Evolutionary conservation across 768 basidiomycete species (phyloP).

Genomic region (Boletus subcaerulescens): DNA sequence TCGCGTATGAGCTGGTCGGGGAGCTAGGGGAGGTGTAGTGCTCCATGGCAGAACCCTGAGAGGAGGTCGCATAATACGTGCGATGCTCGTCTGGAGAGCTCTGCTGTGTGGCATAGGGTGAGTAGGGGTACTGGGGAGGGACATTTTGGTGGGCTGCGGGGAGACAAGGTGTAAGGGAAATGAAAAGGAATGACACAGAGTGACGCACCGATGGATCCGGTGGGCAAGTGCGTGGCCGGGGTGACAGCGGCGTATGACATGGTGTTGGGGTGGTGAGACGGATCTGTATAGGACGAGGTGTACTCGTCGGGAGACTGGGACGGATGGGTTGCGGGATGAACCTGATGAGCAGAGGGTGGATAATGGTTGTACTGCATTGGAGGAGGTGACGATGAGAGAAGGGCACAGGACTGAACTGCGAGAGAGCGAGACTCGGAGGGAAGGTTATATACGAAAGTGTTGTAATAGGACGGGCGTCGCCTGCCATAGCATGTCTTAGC

Average conservation of each 20-base stretch:
- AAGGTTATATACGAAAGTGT: conserved; percentile 34
- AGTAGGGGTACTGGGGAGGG: conserved; percentile 17
- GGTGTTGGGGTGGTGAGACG: conserved; percentile 18
- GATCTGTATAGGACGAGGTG: conserved; percentile 21
- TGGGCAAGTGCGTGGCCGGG: conserved; percentile 16
- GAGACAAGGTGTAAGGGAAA: conserved; percentile 3
- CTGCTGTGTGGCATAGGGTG: conserved; percentile 20
- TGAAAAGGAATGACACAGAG: conserved; percentile 3
- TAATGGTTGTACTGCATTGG: conserved; percentile 33
- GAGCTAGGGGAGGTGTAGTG: conserved; percentile 23
- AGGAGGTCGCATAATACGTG: conserved; percentile 23
- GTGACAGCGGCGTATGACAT: conserved; percentile 27
- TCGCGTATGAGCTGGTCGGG: conserved; percentile 20
- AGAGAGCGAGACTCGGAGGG: conserved; percentile 10
- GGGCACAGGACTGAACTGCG: conserved; percentile 5
- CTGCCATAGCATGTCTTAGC: conserved; percentile 35
- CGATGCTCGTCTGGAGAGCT: conserved; percentile 18
- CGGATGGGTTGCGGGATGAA: conserved; percentile 15
- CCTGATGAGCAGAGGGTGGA: conserved; percentile 17
- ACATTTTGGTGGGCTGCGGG: conserved; percentile 22
- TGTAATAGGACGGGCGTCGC: conserved; percentile 35
- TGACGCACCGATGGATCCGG: conserved; percentile 29
- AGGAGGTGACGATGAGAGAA: background rate
- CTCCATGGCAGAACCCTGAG: conserved; percentile 17
- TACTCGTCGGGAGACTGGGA: conserved; percentile 22